phyloP scores from a whole-genome alignment of 164 flowering plant species.

The Piper betle region DNA sequence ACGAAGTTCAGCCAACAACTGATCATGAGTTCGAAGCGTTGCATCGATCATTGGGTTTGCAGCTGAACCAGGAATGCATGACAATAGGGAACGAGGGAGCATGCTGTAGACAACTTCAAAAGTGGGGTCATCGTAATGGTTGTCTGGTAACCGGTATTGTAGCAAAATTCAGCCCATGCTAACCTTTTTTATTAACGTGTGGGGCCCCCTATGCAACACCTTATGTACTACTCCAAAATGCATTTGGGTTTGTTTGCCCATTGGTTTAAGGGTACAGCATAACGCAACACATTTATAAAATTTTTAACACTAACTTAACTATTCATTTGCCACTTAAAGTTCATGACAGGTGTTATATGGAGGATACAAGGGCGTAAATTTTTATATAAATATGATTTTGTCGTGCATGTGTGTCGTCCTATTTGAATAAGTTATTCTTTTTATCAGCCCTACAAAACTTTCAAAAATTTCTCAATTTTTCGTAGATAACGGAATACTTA shows the following conservation, averaged over 20 bases:
- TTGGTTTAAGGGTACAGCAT: too few relatives aligned
- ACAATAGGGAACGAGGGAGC: not conserved
- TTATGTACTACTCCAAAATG: not conserved
- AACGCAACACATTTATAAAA: too few relatives aligned
- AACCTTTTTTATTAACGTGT: constrained; percentile 1
- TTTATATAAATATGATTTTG: too few relatives aligned
- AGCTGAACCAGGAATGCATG: not conserved
- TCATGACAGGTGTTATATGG: too few relatives aligned
- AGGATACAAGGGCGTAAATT: too few relatives aligned
- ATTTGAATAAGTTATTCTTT: too few relatives aligned
- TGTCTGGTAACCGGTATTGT: constrained; percentile 1
- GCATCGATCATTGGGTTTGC: not conserved
- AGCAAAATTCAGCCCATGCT: constrained; percentile 1
- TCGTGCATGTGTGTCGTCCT: too few relatives aligned
- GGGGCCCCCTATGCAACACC: not conserved
- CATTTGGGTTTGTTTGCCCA: not conserved
- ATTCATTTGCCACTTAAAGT: too few relatives aligned
- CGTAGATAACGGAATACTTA: too few relatives aligned
- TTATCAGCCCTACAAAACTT: too few relatives aligned
- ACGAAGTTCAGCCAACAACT: not conserved
- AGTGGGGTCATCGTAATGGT: constrained; percentile 1
- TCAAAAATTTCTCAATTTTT: too few relatives aligned
- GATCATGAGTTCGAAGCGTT: not conserved
- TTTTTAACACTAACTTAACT: too few relatives aligned
- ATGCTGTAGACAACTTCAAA: constrained; percentile 4